Base-by-base conservation (phyloP, 2,329 filamentous ascomycete genomes). In the Colletotrichum sp. region DNA sequence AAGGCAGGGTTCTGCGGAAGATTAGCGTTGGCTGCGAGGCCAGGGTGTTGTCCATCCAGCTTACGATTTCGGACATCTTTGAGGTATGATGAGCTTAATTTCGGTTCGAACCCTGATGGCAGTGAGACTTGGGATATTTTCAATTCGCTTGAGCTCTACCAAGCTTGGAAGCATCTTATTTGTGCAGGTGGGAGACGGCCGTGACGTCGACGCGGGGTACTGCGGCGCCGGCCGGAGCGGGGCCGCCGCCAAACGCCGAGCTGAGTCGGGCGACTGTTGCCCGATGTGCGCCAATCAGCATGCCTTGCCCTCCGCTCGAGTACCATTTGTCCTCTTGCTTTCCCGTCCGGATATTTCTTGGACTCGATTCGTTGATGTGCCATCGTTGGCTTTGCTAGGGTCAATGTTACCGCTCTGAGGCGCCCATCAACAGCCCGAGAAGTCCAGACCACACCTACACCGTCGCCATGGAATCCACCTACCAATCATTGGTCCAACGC, bases 1-100 rank as follows among this genome's bases (percentile, higher is more conserved):
- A 89, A 89, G 9, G 88, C 85, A 1, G 82, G 86, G 79, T 88
- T 90, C 83, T 85, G 32, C 32, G 5, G 28, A 36, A 55, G 2
- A 12, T 71, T 36, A 75, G 68, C 13, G 28, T 44, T 30, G n/a
- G 69, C 15, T 30, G 36, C 26, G 6, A 13, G 21, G 44, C 21
- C 36, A 2, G 34, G 15, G n/a, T 13, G 6, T 28, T 16, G 21
- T 8, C 9, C 3, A 28, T 24, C 52, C 7, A 10, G 28, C 68
- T 71, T 64, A 72, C 72, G 15, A 39, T 62, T 60, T 75, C 68
- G 26, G 52, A 36, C 68, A 75, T 75, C 26, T 52, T 21, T 66
- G 68, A 30, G 34, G 12, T 10, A 13, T 30, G 26, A n/a, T 24
- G 26, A 55, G 26, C 32, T 24, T 8, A 36, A 60, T 36, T 8